Evolutionary conservation across 2,329 filamentous ascomycete genomes (phyloP).

Genomic region (Pseudonectria foliicola): DNA sequence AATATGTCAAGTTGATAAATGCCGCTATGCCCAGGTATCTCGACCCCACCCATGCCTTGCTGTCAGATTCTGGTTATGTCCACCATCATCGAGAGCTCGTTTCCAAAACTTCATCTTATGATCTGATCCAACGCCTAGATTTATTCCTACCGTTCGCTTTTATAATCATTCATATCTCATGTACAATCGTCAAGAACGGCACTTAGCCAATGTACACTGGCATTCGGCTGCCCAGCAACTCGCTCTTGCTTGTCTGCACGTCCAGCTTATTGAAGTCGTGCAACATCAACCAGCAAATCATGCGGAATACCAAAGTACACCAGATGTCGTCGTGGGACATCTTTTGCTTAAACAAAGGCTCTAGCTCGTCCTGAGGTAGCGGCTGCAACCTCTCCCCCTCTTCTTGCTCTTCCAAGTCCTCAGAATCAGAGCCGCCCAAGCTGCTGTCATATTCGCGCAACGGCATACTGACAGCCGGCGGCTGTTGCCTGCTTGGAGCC

Average conservation of each 20-base stretch:
- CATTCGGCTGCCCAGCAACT: slow-evolving; percentile 47
- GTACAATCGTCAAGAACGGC: no score
- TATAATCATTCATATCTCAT: neutral
- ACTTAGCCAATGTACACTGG: slow-evolving; percentile 44
- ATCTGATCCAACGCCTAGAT: neutral
- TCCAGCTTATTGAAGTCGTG: slow-evolving; percentile 52
- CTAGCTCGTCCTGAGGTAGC: neutral
- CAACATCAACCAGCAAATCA: slow-evolving; percentile 52
- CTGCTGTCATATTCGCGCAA: slow-evolving; percentile 3
- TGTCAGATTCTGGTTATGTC: no score
- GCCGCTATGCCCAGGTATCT: no score
- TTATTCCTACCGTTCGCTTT: no score
- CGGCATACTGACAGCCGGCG: neutral
- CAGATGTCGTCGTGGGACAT: slow-evolving; percentile 39
- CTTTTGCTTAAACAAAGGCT: slow-evolving; percentile 15
- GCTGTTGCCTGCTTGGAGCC: no score
- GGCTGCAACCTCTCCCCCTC: neutral
- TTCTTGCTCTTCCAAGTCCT: neutral
- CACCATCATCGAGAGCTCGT: neutral
- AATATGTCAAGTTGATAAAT: no score
- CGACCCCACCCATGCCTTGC: no score
- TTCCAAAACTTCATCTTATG: neutral
- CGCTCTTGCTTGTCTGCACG: slow-evolving; percentile 44
- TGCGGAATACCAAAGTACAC: slow-evolving; percentile 48
- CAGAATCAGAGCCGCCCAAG: no score